Evolutionary conservation across 306 rosid genomes (phyloP), one percentile per base, ranked within the genome.

Genomic region (Quercus berberidifolia): DNA sequence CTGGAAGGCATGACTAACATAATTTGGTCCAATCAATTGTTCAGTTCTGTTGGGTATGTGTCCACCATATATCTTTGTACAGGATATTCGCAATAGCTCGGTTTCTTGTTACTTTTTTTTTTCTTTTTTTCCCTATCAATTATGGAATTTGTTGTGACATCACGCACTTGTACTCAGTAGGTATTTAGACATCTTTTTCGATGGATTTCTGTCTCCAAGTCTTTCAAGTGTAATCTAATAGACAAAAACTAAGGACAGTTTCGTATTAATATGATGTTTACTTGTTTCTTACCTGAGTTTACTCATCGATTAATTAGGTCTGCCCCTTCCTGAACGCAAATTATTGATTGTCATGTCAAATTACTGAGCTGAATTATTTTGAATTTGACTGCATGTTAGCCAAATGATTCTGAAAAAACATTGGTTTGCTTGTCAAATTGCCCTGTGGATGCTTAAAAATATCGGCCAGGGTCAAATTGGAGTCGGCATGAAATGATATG

Each of bases 1-100:
- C 71, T 96, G 99, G 98, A 96, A 96, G 86, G 89, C 86, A 51
- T 94, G 91, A 96, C 89, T 81, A 87, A 90, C 90, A 65, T 80
- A 88, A 86, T 81, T 69, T 55, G 87, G 82, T 75, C 76, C 69
- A 58, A 82, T 86, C 62, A 76, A 35, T 68, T 68, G 23, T 87
- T 84, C 80, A 88, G 81, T 38, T 81, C 72, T 73, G 57, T 77
- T 80, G 84, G 71, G 76, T 41, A 57, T 80, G 83, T 74, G 87
- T 83, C 85, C 80, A 63, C 76, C 80, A 80, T 80, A 76, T 85
- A 84, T 86, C 87, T 57, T 72, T 92, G 98, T 92, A 92, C 94
- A 92, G 94, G 91, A 83, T 86, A 85, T 79, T 85, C 78, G 78
- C 63, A 76, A 79, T 88, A 87, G 85, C 83, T 86, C 78, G 26